phyloP scores from a whole-genome alignment of 2,329 filamentous ascomycete species.

The Cercospora berteroae region DNA sequence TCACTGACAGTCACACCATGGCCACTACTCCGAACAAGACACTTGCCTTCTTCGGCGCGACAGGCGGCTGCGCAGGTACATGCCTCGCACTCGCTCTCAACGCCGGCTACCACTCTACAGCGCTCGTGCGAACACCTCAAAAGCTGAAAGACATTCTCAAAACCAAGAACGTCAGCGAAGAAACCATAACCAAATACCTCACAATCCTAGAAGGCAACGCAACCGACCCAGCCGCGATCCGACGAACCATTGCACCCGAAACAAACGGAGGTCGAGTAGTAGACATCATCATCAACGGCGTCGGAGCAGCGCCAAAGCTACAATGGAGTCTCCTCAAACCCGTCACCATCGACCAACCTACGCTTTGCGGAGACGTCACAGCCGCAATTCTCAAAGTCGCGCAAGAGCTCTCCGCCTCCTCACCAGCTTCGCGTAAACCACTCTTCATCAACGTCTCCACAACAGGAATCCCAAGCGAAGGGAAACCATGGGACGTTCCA shows the following conservation, averaged over 20 bases:
- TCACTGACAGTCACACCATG: neutral
- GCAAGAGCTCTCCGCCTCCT: constrained; percentile 10
- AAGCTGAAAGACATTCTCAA: constrained; percentile 50
- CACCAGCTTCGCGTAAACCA: constrained; percentile 28
- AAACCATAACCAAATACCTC: constrained; percentile 42
- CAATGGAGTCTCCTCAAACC: constrained; percentile 32
- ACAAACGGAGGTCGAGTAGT: constrained; percentile 33
- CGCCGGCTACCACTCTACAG: constrained; percentile 46
- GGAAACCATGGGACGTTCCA: constrained; percentile 40
- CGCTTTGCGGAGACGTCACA: constrained; percentile 39
- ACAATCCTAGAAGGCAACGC: constrained; percentile 51
- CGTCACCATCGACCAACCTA: constrained; percentile 37
- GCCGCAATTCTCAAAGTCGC: constrained; percentile 36
- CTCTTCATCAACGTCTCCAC: constrained; percentile 39
- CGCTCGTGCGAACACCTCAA: constrained; percentile 51
- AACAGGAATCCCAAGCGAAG: constrained; percentile 37
- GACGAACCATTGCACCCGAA: constrained; percentile 37
- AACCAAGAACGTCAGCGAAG: constrained; percentile 41
- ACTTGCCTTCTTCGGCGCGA: constrained; percentile 55
- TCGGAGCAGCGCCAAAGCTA: constrained; percentile 42
- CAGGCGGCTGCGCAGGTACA: constrained; percentile 49
- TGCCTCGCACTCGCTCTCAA: constrained; percentile 43
- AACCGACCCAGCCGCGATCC: constrained; percentile 44
- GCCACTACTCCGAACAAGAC: constrained; percentile 28
- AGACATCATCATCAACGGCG: constrained; percentile 48